These are phyloP conservation scores for Cordyceps sp. DNA, from an alignment of 2,329 filamentous ascomycete genomes.

Conservation along the genomic window DNA sequence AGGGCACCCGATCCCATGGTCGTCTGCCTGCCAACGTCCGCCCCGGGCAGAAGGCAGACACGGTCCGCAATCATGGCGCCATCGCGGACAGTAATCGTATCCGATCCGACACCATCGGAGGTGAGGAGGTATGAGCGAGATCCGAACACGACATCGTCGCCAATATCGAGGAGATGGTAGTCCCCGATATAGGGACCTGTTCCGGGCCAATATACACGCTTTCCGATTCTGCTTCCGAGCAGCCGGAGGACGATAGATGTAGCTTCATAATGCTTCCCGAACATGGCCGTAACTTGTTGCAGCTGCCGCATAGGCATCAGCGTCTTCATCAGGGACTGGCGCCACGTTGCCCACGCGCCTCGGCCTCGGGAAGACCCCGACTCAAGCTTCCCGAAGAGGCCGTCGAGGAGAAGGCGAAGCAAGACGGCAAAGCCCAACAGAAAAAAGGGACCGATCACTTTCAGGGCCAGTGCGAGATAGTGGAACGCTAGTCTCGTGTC, in stretches of 20 bases:
- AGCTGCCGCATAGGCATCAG: constrained; percentile 26
- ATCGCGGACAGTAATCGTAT: constrained; percentile 26
- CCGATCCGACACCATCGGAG: constrained; percentile 31
- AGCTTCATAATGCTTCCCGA: constrained; percentile 37
- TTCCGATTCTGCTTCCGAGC: constrained; percentile 34
- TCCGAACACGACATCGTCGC: constrained; percentile 42
- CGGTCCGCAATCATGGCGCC: constrained; percentile 40
- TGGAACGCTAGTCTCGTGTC: constrained; percentile 29
- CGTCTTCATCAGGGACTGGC: constrained; percentile 23
- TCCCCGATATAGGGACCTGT: constrained; percentile 35
- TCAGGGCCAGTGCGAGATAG: constrained; percentile 27
- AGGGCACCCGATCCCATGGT: constrained; percentile 38
- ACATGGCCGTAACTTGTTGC: constrained; percentile 29
- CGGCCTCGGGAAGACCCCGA: constrained; percentile 13
- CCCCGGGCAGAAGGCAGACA: constrained; percentile 33
- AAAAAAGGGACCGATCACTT: constrained; percentile 24
- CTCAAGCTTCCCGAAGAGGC: constrained; percentile 18
- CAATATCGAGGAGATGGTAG: constrained; percentile 37
- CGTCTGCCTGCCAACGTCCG: constrained; percentile 27
- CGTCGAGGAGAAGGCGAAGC: constrained; percentile 23
- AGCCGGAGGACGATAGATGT: constrained; percentile 32
- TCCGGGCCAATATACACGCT: constrained; percentile 39
- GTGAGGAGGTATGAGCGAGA: constrained; percentile 36
- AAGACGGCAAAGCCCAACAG: constrained; percentile 23
- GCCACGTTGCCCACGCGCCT: constrained; percentile 23